Percentiles rank a stretch among this genome's conserved stretches.
These are phyloP conservation scores for Pedinophyceae sp. DNA, from an alignment of 139 green algal genomes.

Conservation along the genomic window DNA sequence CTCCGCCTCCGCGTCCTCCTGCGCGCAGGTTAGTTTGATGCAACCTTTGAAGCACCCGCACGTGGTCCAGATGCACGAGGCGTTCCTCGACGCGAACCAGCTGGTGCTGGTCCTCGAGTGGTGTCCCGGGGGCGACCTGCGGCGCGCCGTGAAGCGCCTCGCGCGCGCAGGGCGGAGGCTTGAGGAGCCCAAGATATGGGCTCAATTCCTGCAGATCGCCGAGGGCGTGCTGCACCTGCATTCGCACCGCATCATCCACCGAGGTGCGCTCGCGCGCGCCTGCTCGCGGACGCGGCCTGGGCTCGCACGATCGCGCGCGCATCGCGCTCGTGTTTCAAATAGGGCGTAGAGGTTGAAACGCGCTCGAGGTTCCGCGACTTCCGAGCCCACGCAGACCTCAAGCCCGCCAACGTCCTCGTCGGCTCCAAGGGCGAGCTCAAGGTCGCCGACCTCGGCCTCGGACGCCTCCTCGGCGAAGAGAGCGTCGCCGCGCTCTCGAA, in stretches of 20 bases:
- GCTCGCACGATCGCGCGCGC: no score
- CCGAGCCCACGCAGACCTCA: no score
- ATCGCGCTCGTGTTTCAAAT: no score
- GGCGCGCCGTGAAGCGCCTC: constrained; percentile 25
- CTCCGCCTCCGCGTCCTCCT: no score
- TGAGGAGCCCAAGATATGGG: constrained; percentile 31
- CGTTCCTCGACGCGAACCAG: constrained; percentile 35
- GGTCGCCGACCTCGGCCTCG: constrained; percentile 34
- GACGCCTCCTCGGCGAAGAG: constrained; percentile 27
- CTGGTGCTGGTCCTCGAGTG: constrained; percentile 41
- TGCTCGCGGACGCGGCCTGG: no score
- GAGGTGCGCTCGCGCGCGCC: no score
- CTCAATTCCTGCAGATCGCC: constrained; percentile 27
- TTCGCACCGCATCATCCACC: constrained; percentile 36
- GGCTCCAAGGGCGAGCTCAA: constrained; percentile 35
- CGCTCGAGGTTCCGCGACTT: no score
- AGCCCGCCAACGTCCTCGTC: constrained; percentile 28
- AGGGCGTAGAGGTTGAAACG: no score
- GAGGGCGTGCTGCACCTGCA: constrained; percentile 38
- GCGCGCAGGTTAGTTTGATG: no score
- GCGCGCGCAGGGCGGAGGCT: constrained; percentile 21
- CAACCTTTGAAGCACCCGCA: not conserved
- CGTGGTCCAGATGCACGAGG: not conserved
- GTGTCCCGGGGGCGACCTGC: constrained; percentile 16
- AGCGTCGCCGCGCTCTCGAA: constrained; percentile 33